A percentile compares a stretch with the other conserved stretches of the same genome.
These are phyloP conservation scores for Coleophoma cylindrospora DNA, from an alignment of 2,329 filamentous ascomycete species.

Conservation along the genomic window DNA sequence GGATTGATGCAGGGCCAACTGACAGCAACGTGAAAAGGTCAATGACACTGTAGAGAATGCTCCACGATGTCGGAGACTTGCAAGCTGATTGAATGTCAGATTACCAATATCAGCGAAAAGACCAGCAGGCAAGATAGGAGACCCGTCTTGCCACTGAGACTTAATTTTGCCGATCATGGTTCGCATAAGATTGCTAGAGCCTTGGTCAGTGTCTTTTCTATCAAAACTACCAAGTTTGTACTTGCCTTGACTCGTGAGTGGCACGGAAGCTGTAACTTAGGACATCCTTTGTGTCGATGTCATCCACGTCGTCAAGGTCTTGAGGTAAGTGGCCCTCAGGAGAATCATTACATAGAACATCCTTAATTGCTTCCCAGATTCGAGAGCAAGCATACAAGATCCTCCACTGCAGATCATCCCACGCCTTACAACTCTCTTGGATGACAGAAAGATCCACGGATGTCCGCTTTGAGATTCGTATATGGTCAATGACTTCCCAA, in stretches of 20 bases:
- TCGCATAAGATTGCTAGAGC: constrained; percentile 64
- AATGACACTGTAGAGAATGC: constrained; percentile 91
- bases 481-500: constrained; percentile 16
- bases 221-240: background rate
- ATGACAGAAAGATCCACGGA: constrained; percentile 2
- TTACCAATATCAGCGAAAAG: constrained; percentile 64
- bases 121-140: constrained; percentile 41
- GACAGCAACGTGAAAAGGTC: constrained; percentile 79
- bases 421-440: constrained; percentile 5
- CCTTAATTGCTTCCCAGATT: constrained; percentile 74
- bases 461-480: constrained; percentile 2
- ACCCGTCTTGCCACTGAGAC: constrained; percentile 34
- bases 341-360: constrained; percentile 86
- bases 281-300: constrained; percentile 78
- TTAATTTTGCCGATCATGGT: constrained; percentile 51
- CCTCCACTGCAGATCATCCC: constrained; percentile 37
- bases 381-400: constrained; percentile 56
- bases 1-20: constrained; percentile 52
- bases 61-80: constrained; percentile 79
- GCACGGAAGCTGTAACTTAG: constrained; percentile 94
- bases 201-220: constrained; percentile 4
- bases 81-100: constrained; percentile 76
- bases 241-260: constrained; percentile 86
- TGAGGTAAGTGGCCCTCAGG: constrained; percentile 83
- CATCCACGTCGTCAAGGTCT: constrained; percentile 66